Percentiles rank a stretch among this genome's conserved stretches.
phyloP scores from a whole-genome alignment of 805 yeast genomes.

The Blastobotrys mokoenaii region DNA sequence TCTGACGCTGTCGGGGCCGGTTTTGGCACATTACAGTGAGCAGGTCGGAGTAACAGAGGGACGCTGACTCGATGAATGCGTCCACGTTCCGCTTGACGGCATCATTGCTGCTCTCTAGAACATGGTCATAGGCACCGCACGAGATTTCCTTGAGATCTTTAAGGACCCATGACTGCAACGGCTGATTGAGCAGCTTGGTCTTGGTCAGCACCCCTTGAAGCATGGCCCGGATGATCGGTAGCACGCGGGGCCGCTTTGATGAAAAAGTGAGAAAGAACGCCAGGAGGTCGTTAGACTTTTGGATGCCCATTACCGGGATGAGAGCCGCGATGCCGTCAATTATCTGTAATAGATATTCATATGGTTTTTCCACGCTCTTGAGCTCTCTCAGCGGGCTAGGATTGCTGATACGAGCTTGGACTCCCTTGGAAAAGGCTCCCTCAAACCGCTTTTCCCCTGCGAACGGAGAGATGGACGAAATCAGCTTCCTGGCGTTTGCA shows the following conservation, averaged over 20 bases:
- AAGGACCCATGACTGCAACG: conserved; percentile 21
- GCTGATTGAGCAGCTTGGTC: conserved; percentile 8
- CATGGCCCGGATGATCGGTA: conserved; percentile 24
- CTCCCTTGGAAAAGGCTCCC: conserved; percentile 12
- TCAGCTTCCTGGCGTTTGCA: not conserved
- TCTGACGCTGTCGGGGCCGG: conserved; percentile 76
- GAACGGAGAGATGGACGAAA: not conserved
- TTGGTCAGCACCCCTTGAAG: conserved; percentile 11
- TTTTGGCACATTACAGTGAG: conserved; percentile 49
- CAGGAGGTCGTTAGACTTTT: conserved; percentile 24
- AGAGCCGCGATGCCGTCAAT: conserved; percentile 14
- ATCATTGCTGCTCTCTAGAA: conserved; percentile 24
- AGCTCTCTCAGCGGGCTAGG: conserved; percentile 21
- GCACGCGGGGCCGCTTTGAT: conserved; percentile 16
- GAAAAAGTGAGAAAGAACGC: conserved; percentile 26
- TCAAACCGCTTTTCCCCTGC: conserved; percentile 3
- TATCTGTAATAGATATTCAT: conserved; percentile 10
- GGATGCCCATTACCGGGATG: conserved; percentile 11
- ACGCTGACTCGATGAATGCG: conserved; percentile 26
- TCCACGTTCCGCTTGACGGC: conserved; percentile 21
- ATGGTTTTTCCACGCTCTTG: conserved; percentile 16
- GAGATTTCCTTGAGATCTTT: conserved; percentile 38
- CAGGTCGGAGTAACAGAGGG: conserved; percentile 40
- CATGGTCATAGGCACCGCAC: conserved; percentile 28
- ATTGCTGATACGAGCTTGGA: conserved; percentile 23